A percentile compares a stretch with the other conserved stretches of the same genome.
These are phyloP conservation scores for Sarocladium oryzae DNA, from an alignment of 2,329 filamentous ascomycete genomes.

Conservation along the genomic window DNA sequence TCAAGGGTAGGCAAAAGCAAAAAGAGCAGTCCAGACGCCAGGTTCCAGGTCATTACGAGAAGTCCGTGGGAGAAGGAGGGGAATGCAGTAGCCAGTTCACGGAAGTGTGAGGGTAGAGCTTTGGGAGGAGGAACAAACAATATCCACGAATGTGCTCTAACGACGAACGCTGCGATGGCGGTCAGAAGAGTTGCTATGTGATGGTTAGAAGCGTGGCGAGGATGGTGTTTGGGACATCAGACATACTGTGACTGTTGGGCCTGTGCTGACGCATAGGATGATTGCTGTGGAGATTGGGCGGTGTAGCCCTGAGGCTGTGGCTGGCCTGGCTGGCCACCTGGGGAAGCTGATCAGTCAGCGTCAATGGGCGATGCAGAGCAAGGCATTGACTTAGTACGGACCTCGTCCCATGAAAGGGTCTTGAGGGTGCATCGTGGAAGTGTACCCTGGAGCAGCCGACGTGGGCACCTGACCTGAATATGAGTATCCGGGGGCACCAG, in stretches of 20 bases:
- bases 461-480: conserved; percentile 29
- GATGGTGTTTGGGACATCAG: background rate
- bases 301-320: conserved; percentile 28
- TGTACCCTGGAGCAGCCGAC: conserved; percentile 24
- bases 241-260: background rate
- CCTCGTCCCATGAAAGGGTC: conserved; percentile 55
- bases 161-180: conserved; percentile 6
- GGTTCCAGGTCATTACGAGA: conserved; percentile 6
- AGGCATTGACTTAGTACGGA: conserved; percentile 41
- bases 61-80: background rate
- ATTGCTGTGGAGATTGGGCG: background rate
- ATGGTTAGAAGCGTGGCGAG: background rate
- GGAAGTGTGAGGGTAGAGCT: background rate
- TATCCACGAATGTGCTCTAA: background rate
- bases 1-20: background rate
- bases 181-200: background rate
- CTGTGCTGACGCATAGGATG: background rate
- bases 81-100: background rate
- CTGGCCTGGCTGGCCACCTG: conserved; percentile 36
- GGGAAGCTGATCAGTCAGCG: conserved; percentile 47
- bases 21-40: background rate
- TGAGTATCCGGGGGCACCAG: conserved; percentile 20
- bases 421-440: conserved; percentile 37
- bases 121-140: background rate
- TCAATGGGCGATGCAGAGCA: conserved; percentile 11